Evolutionary conservation across 129 eudicot species (phyloP), one percentile per base, ranked within the genome.

Genomic region (Saussurea involucrata): DNA sequence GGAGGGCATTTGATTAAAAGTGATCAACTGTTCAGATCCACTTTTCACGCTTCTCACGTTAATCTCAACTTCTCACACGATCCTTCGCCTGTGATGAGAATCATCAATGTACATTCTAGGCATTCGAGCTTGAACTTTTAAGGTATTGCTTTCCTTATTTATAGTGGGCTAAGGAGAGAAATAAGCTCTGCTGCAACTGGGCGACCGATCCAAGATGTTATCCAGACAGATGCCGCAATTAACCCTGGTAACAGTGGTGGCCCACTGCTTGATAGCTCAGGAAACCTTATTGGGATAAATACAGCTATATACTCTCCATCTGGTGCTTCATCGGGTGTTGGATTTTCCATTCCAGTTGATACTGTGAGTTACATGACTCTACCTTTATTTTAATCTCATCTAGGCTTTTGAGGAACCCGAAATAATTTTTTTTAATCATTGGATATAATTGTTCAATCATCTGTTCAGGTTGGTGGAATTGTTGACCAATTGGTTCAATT

Each of bases 181-280:
- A 95, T 95, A 68, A 94, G 96, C 81, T 91, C 97, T 49, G 98
- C 98, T 83, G 96, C 98, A 63, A 89, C 97, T 69, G 98, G 98
- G 2, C 97, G 98, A 13, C 98, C 98, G 24, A 94, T 94, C 80
- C 98, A 89, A 73, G 97, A 94, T 78, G 98, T 94, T 37, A 94
- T 94, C 82, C 98, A 94, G 72, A 94, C 98, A 36, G 98, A 94
- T 80, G 97, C 98, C 13, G 98, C 98, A 24, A 94, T 94, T 42
- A 94, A 94, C 82, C 98, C 98, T 69, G 98, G 98, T 15, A 94
- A 94, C 78, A 94, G 98, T 75, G 98, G 98, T 46, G 98, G 98
- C 18, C 98, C 98, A 72, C 97, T 94, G 76, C 96, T 94, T 29
- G 98, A 94, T 66, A 94, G 98, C 82, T 72, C 96, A 8, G 98